These are phyloP conservation scores for Sporodiniella umbellata DNA, from an alignment of 371 early-diverging fungal species.

Conservation along the genomic window DNA sequence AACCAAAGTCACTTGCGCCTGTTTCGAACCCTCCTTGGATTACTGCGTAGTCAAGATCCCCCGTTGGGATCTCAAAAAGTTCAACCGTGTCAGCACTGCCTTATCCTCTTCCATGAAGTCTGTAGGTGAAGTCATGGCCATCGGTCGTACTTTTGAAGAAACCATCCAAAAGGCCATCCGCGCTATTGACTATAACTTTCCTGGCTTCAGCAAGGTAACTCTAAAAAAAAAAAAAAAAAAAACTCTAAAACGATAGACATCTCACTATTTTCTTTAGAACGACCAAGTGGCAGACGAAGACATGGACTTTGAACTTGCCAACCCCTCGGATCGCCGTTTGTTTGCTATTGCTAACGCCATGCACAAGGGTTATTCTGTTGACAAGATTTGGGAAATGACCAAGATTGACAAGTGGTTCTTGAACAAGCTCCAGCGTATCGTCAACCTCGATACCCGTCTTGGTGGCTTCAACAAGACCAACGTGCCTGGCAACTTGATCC, in stretches of 20 bases:
- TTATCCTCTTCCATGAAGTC: conserved; percentile 91
- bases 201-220: conserved; percentile 72
- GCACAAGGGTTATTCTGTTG: conserved; percentile 81
- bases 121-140: conserved; percentile 96
- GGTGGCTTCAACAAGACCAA: conserved; percentile 45
- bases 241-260: too few species aligned
- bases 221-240: too few species aligned
- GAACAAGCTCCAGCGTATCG: conserved; percentile 80
- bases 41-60: conserved; percentile 95
- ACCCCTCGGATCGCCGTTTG: conserved; percentile 87
- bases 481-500: conserved; percentile 58
- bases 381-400: conserved; percentile 83
- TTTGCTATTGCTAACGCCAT: conserved; percentile 92
- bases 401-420: conserved; percentile 95
- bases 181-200: conserved; percentile 84
- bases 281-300: conserved; percentile 51
- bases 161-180: conserved; percentile 94
- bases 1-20: conserved; percentile 91
- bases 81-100: conserved; percentile 83
- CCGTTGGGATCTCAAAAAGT: conserved; percentile 96
- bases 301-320: conserved; percentile 75
- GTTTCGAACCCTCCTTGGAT: conserved; percentile 94
- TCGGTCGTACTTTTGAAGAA: conserved; percentile 95
- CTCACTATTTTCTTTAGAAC: too few species aligned
- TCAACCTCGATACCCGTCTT: conserved; percentile 43